A percentile compares a stretch with the other conserved stretches of the same genome.
Evolutionary conservation across 2,329 filamentous ascomycete species (phyloP).

Genomic region (Neonectria hederae): DNA sequence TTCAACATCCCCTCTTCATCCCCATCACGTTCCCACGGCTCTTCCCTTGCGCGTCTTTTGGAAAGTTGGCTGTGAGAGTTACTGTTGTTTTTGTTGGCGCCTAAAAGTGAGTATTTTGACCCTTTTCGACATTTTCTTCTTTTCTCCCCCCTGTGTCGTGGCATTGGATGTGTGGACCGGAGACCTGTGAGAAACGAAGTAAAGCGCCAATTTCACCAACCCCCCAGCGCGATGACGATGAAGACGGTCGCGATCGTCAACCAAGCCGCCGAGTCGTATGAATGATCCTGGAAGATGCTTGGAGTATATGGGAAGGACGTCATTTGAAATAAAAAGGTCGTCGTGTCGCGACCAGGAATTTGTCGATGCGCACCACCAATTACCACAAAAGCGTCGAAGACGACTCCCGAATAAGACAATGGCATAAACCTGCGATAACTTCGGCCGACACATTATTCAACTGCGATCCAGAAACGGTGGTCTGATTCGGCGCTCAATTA

Average conservation of each 20-base stretch:
- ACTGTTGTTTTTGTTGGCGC: conserved; percentile 61
- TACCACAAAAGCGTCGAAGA: not conserved
- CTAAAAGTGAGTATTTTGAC: conserved; percentile 60
- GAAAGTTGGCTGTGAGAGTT: conserved; percentile 54
- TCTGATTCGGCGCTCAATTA: not conserved
- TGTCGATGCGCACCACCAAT: conserved; percentile 2
- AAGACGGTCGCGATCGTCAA: conserved; percentile 11
- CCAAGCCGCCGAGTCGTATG: not conserved
- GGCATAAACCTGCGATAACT: not conserved
- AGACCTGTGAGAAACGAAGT: conserved; percentile 13
- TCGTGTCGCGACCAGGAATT: conserved; percentile 6
- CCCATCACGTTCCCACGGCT: conserved; percentile 54
- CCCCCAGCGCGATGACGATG: conserved; percentile 17
- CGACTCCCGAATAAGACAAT: not conserved
- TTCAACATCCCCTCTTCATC: conserved; percentile 48
- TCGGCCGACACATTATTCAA: not conserved
- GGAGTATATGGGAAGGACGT: not conserved
- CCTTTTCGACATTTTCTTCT: conserved; percentile 23
- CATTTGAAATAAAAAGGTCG: not conserved
- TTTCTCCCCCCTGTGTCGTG: conserved; percentile 33
- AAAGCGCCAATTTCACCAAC: conserved; percentile 14
- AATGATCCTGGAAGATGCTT: conserved; percentile 2
- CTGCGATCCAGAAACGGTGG: not conserved
- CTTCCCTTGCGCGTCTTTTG: conserved; percentile 60
- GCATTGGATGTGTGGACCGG: conserved; percentile 30